These are phyloP conservation scores for Pestalotiopsis sp. DNA, from an alignment of 2,329 filamentous ascomycete genomes.

Conservation along the genomic window DNA sequence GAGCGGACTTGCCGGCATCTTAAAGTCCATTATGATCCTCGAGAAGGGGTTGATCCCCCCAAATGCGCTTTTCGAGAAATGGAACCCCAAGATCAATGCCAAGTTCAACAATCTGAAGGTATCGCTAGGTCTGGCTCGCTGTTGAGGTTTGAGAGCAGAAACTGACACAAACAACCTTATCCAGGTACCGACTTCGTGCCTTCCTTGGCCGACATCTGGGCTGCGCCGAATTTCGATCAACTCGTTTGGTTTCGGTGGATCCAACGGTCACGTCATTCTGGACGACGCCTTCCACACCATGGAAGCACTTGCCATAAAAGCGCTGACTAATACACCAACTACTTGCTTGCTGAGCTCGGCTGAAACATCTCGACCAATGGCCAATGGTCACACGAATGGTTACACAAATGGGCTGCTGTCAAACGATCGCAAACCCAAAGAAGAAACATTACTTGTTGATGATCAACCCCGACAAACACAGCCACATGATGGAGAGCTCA, in stretches of 20 bases:
- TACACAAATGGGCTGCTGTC: neutral
- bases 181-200: conserved; percentile 14
- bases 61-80: conserved; percentile 18
- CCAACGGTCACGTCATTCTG: conserved; percentile 24
- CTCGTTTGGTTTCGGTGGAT: conserved; percentile 27
- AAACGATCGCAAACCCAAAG: neutral
- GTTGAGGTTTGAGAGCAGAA: neutral
- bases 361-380: neutral
- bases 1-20: conserved; percentile 19
- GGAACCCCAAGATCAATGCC: conserved; percentile 17
- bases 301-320: conserved; percentile 10
- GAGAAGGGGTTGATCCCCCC: conserved; percentile 24
- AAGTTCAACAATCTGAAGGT: conserved; percentile 18
- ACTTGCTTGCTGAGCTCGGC: neutral
- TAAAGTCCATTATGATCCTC: conserved; percentile 24
- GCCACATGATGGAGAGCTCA: neutral
- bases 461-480: neutral
- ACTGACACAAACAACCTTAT: neutral
- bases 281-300: conserved; percentile 20
- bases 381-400: neutral
- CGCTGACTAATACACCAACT: conserved; percentile 7
- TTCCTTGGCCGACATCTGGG: conserved; percentile 18
- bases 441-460: neutral
- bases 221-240: conserved; percentile 21
- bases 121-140: neutral